Evolutionary conservation across 164 flowering plant species (phyloP), one percentile per base, ranked within the genome.

Genomic region (Nelumbo lutea): DNA sequence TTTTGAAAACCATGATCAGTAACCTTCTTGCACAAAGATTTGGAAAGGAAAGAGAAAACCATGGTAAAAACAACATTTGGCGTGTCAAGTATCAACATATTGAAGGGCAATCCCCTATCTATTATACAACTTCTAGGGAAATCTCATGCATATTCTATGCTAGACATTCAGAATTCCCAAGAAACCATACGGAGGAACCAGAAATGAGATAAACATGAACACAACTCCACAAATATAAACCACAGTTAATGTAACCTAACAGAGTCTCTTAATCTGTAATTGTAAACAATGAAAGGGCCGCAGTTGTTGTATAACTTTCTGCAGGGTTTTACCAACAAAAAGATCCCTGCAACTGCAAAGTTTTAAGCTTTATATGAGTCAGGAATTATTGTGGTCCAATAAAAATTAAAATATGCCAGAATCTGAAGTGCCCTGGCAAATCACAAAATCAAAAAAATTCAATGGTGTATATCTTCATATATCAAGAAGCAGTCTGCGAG

Each of bases 401-500:
- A 65, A 11, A 60, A 62, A 55, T 39, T 58, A 15, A 13, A 64
- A 57, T 27, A 41, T n/a, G 51, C 65, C 65, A 72, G 48, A 68
- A 52, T 44, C 48, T 40, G 27, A 58, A 53, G 70, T 70, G 48
- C 45, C 52, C 46, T 62, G 57, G 52, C 46, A 64, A 45, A 58
- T 42, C 39, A 67, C 27, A 45, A 42, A 65, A 15, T 44, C 27
- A 27, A 27, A 27, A 27, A 27, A 27, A 27, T 27, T 27, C 27
- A 27, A 27, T 27, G 58, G 27, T 27, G 15, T 42, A 55, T 57
- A 63, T 46, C 59, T 55, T 90, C 78, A 91, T 39, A 94, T 75
- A 62, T 94, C 97, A 64, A 94, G 95, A 46, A 91, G 92, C 78
- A 91, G 84, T 74, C 97, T 82, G 41, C 96, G 85, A 50, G 98